Percentiles rank a stretch among this genome's conserved stretches.
These are phyloP conservation scores for Dalbergia cochinchinensis DNA, from an alignment of 306 rosid species.

Conservation along the genomic window DNA sequence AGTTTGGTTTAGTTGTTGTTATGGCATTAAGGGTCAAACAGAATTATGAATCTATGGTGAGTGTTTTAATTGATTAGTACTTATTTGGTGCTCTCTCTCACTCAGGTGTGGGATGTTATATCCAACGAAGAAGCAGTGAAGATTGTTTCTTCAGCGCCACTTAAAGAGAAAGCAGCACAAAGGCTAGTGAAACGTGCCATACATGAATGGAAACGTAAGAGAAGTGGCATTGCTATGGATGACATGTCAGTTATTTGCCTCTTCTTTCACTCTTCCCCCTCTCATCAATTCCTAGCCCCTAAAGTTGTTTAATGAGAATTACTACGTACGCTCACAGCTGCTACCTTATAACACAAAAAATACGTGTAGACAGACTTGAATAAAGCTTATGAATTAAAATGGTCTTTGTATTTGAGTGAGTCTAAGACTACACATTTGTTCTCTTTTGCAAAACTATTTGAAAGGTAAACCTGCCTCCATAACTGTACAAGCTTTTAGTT, in stretches of 20 bases:
- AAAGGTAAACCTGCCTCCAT: neutral
- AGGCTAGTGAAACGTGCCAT: constrained; percentile 69
- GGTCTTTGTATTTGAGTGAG: neutral
- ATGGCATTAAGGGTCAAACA: neutral
- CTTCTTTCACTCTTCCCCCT: constrained; percentile 55
- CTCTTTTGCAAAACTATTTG: neutral
- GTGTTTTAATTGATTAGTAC: neutral
- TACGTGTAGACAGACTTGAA: neutral
- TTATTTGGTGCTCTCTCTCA: neutral
- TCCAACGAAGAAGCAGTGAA: constrained; percentile 77
- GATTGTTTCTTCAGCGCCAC: constrained; percentile 57
- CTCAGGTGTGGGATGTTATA: constrained; percentile 81
- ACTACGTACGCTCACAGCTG: too few species aligned
- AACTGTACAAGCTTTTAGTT: neutral
- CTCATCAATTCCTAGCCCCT: neutral
- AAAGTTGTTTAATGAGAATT: neutral
- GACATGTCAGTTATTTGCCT: constrained; percentile 84
- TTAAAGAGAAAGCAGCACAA: constrained; percentile 68
- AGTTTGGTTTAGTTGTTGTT: too few species aligned
- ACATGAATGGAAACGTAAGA: constrained; percentile 75
- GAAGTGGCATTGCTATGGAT: constrained; percentile 72
- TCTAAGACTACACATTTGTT: neutral
- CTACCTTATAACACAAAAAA: neutral
- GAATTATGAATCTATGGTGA: neutral
- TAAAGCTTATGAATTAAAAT: neutral